phyloP scores from a whole-genome alignment of 2,329 filamentous ascomycete species.

The Metarhizium anisopliae region DNA sequence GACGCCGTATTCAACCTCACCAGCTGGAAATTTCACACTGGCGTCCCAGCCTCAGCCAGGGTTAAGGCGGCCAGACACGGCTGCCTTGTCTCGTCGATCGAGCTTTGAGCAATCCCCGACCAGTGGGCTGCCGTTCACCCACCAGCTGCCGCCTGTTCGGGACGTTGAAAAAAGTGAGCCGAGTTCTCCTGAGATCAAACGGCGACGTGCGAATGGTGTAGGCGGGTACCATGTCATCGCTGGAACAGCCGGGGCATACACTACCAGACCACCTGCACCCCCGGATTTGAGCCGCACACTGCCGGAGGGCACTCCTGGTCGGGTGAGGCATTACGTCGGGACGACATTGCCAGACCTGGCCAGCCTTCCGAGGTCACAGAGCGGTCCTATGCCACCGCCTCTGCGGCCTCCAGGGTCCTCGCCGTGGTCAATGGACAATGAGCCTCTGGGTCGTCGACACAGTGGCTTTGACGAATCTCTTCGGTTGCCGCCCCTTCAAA shows the following conservation, averaged over 20 bases:
- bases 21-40: slow-evolving; percentile 17
- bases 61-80: slow-evolving; percentile 14
- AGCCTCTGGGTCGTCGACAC: slow-evolving; percentile 28
- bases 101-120: slow-evolving; percentile 18
- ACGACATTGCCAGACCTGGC: slow-evolving; percentile 21
- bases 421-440: slow-evolving; percentile 19
- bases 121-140: slow-evolving; percentile 13
- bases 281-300: slow-evolving; percentile 11
- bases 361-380: slow-evolving; percentile 21
- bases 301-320: slow-evolving; percentile 11
- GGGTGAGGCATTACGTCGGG: slow-evolving; percentile 14
- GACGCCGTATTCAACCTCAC: slow-evolving; percentile 32
- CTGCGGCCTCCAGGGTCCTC: slow-evolving; percentile 32
- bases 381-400: slow-evolving; percentile 44
- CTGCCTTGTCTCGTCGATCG: slow-evolving; percentile 15
- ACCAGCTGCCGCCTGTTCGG: slow-evolving; percentile 15
- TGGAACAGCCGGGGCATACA: slow-evolving; percentile 6
- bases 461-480: slow-evolving; percentile 45
- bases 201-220: slow-evolving; percentile 47
- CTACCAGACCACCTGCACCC: slow-evolving; percentile 4
- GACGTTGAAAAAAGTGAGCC: slow-evolving; percentile 29
- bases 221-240: slow-evolving; percentile 22
- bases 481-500: slow-evolving; percentile 45
- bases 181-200: slow-evolving; percentile 46
- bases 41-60: slow-evolving; percentile 13